phyloP scores from a whole-genome alignment of 495 filamentous ascomycete genomes.

The Bacidia gigantensis region DNA sequence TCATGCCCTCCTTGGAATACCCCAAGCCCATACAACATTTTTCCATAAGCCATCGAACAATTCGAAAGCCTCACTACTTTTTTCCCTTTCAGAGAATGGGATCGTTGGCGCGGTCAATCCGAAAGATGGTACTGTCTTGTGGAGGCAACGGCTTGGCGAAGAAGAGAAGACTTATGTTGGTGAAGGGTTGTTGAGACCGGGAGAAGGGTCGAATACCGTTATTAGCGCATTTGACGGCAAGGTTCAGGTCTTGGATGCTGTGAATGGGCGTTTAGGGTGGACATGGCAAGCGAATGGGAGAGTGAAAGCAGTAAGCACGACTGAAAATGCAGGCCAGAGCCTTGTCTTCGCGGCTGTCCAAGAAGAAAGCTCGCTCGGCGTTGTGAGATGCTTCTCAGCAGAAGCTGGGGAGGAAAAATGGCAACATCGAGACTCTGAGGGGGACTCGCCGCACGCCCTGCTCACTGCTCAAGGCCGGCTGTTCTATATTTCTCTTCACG shows the following conservation, averaged over 20 bases:
- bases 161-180: slow-evolving; percentile 22
- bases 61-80: slow-evolving; percentile 79
- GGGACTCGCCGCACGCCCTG: slow-evolving; percentile 62
- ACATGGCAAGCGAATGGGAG: slow-evolving; percentile 38
- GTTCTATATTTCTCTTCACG: slow-evolving; percentile 65
- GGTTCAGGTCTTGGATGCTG: slow-evolving; percentile 71
- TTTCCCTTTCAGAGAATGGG: slow-evolving; percentile 70
- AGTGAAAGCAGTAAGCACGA: slow-evolving; percentile 68
- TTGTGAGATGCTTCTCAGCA: not conserved
- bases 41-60: slow-evolving; percentile 74
- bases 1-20: slow-evolving; percentile 71
- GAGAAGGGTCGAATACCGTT: slow-evolving; percentile 59
- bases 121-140: slow-evolving; percentile 66
- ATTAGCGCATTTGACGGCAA: slow-evolving; percentile 52
- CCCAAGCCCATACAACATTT: slow-evolving; percentile 73
- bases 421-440: slow-evolving; percentile 28
- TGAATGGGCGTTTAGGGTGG: slow-evolving; percentile 70
- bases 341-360: slow-evolving; percentile 38
- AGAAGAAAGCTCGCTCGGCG: not conserved
- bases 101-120: slow-evolving; percentile 84
- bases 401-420: not conserved
- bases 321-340: slow-evolving; percentile 49
- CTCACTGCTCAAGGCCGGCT: slow-evolving; percentile 60
- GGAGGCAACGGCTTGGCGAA: slow-evolving; percentile 59
- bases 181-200: slow-evolving; percentile 49